Evolutionary conservation across 768 basidiomycete species (phyloP).

Genomic region (Suillus occidentalis): DNA sequence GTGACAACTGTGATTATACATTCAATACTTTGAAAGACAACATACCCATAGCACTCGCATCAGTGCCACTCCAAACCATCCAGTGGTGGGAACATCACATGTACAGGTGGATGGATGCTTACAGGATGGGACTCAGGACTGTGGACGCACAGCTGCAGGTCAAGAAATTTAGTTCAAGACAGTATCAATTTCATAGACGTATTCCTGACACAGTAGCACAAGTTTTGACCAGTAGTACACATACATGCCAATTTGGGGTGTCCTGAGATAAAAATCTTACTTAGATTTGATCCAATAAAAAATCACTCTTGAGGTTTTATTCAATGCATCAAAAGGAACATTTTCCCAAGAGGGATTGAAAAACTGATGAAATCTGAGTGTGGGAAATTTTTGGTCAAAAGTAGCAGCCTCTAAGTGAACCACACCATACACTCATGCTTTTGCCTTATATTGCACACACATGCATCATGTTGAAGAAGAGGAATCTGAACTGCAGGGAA

Average conservation of each 20-base stretch:
- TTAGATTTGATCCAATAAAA: slow-evolving; percentile 16
- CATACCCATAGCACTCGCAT: slow-evolving; percentile 23
- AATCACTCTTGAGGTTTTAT: slow-evolving; percentile 14
- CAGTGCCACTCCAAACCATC: slow-evolving; percentile 16
- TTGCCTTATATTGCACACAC: too few species aligned
- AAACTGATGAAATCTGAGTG: background rate
- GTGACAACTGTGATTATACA: slow-evolving; percentile 26
- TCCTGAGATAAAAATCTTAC: slow-evolving; percentile 3
- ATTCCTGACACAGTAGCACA: slow-evolving; percentile 6
- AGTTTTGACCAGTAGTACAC: slow-evolving; percentile 2
- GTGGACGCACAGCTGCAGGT: slow-evolving; percentile 17
- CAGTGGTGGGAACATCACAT: slow-evolving; percentile 17
- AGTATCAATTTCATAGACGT: slow-evolving; percentile 15
- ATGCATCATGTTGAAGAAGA: too few species aligned
- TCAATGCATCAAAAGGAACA: slow-evolving; percentile 11
- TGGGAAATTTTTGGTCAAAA: slow-evolving; percentile 7
- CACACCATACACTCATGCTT: too few species aligned
- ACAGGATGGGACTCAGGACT: slow-evolving; percentile 12
- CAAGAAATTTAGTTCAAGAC: slow-evolving; percentile 13
- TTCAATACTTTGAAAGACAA: slow-evolving; percentile 26
- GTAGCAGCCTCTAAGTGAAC: slow-evolving; percentile 16
- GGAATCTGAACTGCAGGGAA: too few species aligned
- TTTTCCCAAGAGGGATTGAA: slow-evolving; percentile 19
- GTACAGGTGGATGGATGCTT: slow-evolving; percentile 20
- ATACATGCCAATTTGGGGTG: slow-evolving; percentile 7